Evolutionary conservation across 345 rosid genomes (phyloP).

Genomic region (Lepidium sativum): DNA sequence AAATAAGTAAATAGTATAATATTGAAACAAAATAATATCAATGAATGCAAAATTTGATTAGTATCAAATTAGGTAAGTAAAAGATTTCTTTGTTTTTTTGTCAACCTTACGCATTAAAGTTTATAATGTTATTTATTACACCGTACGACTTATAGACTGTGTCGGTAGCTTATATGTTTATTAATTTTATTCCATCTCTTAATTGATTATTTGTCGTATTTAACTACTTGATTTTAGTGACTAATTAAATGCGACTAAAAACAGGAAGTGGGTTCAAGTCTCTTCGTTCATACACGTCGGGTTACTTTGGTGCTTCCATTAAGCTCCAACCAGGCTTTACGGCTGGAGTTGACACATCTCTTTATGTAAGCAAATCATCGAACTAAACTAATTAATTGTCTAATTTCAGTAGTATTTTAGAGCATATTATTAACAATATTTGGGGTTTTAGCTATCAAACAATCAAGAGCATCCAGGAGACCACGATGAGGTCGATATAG

Average conservation of each 20-base stretch:
- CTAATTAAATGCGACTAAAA: slow-evolving; percentile 1
- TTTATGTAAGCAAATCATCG: slow-evolving; percentile 42
- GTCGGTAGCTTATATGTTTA: slow-evolving; percentile 10
- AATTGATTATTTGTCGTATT: neutral
- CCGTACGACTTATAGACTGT: neutral
- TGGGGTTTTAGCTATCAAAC: slow-evolving; percentile 62
- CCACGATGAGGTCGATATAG: slow-evolving; percentile 87
- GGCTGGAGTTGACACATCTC: slow-evolving; percentile 83
- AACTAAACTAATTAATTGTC: neutral
- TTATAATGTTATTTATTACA: neutral
- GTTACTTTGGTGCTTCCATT: slow-evolving; percentile 77
- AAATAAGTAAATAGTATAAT: too few relatives aligned
- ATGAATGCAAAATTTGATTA: neutral
- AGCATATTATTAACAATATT: neutral
- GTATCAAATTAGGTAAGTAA: neutral
- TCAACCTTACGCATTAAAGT: neutral
- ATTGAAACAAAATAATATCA: neutral
- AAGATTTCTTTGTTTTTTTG: neutral
- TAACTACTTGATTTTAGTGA: neutral
- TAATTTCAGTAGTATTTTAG: neutral
- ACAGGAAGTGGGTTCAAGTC: slow-evolving; percentile 97
- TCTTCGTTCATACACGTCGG: slow-evolving; percentile 47
- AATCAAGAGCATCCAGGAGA: slow-evolving; percentile 69
- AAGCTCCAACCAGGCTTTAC: slow-evolving; percentile 89
- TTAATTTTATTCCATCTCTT: neutral